Evolutionary conservation across 805 yeast species (phyloP).

Genomic region (Hanseniaspora hatyaiensis): DNA sequence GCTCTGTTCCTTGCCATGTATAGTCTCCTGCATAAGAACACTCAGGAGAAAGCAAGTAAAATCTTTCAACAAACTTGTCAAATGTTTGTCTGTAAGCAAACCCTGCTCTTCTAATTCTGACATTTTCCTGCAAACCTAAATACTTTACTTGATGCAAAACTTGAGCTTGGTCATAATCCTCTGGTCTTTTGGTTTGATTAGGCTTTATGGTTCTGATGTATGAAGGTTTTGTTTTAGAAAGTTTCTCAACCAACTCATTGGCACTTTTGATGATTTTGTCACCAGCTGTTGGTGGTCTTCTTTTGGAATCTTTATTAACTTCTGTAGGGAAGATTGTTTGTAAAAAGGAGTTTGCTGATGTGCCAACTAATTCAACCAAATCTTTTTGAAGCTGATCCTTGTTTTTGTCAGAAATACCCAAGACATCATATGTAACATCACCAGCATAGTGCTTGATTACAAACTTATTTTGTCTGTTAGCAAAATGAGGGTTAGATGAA

Average conservation of each 20-base stretch:
- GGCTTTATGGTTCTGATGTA: constrained; percentile 97
- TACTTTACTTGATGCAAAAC: constrained; percentile 94
- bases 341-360: constrained; percentile 58
- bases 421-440: constrained; percentile 85
- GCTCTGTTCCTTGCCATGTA: constrained; percentile 51
- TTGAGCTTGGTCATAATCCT: constrained; percentile 76
- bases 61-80: constrained; percentile 90
- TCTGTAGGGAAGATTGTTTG: constrained; percentile 49
- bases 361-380: constrained; percentile 62
- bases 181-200: constrained; percentile 80
- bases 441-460: constrained; percentile 95
- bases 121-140: constrained; percentile 91
- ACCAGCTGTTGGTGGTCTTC: constrained; percentile 90
- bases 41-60: constrained; percentile 71
- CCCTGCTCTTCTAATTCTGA: constrained; percentile 95
- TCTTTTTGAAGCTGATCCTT: constrained; percentile 89
- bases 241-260: constrained; percentile 74
- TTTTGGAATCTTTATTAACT: constrained; percentile 55
- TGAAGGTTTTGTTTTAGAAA: constrained; percentile 85
- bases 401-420: constrained; percentile 89
- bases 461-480: constrained; percentile 75
- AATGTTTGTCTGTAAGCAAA: constrained; percentile 95
- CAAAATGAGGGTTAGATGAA: constrained; percentile 73
- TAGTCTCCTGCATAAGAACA: constrained; percentile 87
- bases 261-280: constrained; percentile 91